Percentiles rank a stretch among this genome's conserved stretches.
phyloP scores from a whole-genome alignment of 2,329 filamentous ascomycete genomes.

The Ophiocordyceps unilateralis region DNA sequence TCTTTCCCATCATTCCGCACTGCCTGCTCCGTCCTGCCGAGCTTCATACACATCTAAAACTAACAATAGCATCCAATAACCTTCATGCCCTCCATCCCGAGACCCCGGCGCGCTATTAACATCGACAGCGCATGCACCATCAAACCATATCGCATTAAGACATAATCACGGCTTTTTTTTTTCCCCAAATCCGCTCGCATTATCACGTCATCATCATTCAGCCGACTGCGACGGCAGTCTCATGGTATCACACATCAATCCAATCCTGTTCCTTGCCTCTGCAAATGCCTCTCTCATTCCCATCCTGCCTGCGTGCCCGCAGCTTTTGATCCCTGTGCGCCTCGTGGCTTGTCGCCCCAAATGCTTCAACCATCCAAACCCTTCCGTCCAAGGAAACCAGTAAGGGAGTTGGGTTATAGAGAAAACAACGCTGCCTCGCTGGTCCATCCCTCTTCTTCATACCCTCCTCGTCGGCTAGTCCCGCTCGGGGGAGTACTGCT shows the following conservation, averaged over 20 bases:
- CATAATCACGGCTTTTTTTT: too few relatives aligned
- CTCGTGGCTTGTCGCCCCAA: not conserved
- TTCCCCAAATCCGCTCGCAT: too few relatives aligned
- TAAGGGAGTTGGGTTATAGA: not conserved
- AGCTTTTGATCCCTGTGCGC: not conserved
- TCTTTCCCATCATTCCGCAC: too few relatives aligned
- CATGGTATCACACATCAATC: not conserved
- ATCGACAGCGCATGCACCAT: too few relatives aligned
- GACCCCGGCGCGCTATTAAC: too few relatives aligned
- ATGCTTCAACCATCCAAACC: not conserved
- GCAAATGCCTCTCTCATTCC: not conserved
- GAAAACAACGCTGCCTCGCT: constrained; percentile 2
- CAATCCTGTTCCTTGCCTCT: not conserved
- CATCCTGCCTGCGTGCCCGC: not conserved
- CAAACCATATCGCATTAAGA: too few relatives aligned
- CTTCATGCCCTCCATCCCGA: too few relatives aligned
- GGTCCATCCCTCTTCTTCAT: constrained; percentile 1
- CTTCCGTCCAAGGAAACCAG: too few relatives aligned
- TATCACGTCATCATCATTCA: not conserved
- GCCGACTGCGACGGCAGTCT: not conserved
- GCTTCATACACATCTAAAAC: too few relatives aligned
- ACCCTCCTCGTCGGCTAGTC: constrained; percentile 5
- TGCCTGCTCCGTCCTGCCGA: too few relatives aligned
- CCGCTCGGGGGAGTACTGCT: constrained; percentile 19
- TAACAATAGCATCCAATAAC: too few relatives aligned